Base-by-base conservation (phyloP, 768 basidiomycete species). In the Glaciozyma martinii region DNA sequence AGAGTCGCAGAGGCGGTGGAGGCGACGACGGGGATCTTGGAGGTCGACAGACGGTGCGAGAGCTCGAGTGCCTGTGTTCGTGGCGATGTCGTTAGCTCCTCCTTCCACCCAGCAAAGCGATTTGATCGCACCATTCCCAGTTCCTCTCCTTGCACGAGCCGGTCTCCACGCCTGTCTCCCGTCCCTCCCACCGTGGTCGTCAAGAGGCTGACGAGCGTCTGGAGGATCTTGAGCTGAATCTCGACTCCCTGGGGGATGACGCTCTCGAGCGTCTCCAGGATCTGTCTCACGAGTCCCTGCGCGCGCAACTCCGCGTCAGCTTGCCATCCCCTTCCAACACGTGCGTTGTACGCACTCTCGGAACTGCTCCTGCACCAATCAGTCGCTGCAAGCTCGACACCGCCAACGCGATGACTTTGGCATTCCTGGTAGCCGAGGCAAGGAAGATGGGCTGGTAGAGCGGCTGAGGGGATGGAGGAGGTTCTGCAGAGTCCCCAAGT, bases 1-100 rank as follows among this genome's bases (percentile, higher is more conserved):
- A 97, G 82, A 0, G 93, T 97, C 0, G 95, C 95, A 4, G 93
- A 93, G 3, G 94, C 94, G 5, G 95, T 98, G 0, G 90, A 93
- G 4, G 92, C 94, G 10, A 99, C 94, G 30, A 98, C 94, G 0
- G 91, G 88, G 29, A 93, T 95, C 68, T 89, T 85, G 1, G 90
- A 93, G 65, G 97, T 95, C 76, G 97, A 92, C 30, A 97, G 79
- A 75, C 86, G 90, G 82, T 98, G 98, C 73, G 92, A 97, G 12
- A 97, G 78, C 23, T 70, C 69, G 58, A 70, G 66, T 29, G 69
- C 65, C 61, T 63, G 64, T n/a, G n/a, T 29, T 29, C 16, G 50
- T 30, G 23, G n/a, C 6, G 21, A 1, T 3, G 9, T 37, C 30
- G 37, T 25, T 6, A 10, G 54, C 54, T 37, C 18, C 4, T 18